Evolutionary conservation across 768 basidiomycete species (phyloP).

Genomic region (Hemileccinum rubropunctum): DNA sequence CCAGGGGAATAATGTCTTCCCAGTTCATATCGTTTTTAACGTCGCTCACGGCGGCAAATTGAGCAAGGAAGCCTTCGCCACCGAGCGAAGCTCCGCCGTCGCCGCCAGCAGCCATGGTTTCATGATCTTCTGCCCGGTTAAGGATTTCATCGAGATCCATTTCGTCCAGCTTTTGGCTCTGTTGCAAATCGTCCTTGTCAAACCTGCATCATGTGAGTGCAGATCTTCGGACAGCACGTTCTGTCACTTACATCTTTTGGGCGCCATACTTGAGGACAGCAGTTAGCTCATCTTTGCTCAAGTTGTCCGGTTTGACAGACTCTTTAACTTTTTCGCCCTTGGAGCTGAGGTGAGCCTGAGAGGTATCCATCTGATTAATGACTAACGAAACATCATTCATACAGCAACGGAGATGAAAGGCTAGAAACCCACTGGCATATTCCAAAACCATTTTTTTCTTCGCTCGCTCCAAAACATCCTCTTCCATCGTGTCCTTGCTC

Average conservation of each 20-base stretch:
- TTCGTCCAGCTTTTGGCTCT: constrained; percentile 95
- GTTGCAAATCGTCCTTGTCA: constrained; percentile 92
- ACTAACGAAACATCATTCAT: constrained; percentile 47
- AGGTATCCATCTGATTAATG: constrained; percentile 99
- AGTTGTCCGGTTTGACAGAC: constrained; percentile 69
- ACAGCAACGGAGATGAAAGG: constrained; percentile 14
- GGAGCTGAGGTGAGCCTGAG: constrained; percentile 90
- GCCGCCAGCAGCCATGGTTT: constrained; percentile 79
- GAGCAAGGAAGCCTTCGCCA: constrained; percentile 93
- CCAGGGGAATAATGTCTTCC: constrained; percentile 98
- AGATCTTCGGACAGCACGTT: constrained; percentile 1
- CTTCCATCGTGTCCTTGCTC: constrained; percentile 99
- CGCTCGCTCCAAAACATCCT: constrained; percentile 95
- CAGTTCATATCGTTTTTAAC: constrained; percentile 98
- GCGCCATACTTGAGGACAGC: constrained; percentile 99
- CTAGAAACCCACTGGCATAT: constrained; percentile 83
- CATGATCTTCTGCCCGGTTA: constrained; percentile 94
- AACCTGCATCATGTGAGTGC: constrained; percentile 54
- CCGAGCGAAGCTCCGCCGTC: constrained; percentile 93
- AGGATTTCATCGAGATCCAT: constrained; percentile 99
- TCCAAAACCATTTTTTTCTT: constrained; percentile 99
- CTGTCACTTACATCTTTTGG: constrained; percentile 78
- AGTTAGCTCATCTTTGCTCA: constrained; percentile 94
- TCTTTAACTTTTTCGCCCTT: constrained; percentile 68
- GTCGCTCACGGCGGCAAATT: constrained; percentile 95